A percentile compares a stretch with the other conserved stretches of the same genome.
phyloP scores from a whole-genome alignment of 2,329 filamentous ascomycete genomes.

The Ceratocystis eucalypticola region DNA sequence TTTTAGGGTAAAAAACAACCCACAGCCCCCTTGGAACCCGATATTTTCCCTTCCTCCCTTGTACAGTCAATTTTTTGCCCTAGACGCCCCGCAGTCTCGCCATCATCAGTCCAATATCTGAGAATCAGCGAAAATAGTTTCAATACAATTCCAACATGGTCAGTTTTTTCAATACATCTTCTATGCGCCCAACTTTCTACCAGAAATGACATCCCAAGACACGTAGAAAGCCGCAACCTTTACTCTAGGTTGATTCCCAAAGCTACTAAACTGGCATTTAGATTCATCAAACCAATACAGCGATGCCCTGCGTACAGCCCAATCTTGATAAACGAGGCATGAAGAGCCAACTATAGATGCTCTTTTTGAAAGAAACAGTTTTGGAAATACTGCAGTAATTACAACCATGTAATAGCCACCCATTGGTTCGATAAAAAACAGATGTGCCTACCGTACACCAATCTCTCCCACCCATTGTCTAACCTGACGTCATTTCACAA shows the following conservation, averaged over 20 bases:
- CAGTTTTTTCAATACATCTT: not conserved
- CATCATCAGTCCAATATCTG: not conserved
- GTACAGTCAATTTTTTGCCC: constrained; percentile 8
- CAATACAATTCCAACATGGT: not conserved
- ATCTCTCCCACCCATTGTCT: not conserved
- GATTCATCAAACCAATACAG: not conserved
- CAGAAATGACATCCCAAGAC: no score
- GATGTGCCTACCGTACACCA: not conserved
- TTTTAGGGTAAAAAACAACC: not conserved
- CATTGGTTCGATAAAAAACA: no score
- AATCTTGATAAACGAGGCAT: no score
- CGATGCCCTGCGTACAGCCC: not conserved
- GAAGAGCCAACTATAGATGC: no score
- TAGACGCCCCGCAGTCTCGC: constrained; percentile 1
- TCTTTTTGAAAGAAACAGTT: no score
- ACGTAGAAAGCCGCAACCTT: no score
- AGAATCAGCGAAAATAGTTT: not conserved
- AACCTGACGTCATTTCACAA: not conserved
- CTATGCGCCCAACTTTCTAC: not conserved
- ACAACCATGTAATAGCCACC: no score
- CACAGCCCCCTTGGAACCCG: not conserved
- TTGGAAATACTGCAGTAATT: no score
- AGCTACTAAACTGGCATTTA: not conserved
- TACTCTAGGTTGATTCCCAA: not conserved
- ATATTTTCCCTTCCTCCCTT: constrained; percentile 5